These are phyloP conservation scores for Baorangia bicolor DNA, from an alignment of 768 basidiomycete genomes.

Conservation along the genomic window DNA sequence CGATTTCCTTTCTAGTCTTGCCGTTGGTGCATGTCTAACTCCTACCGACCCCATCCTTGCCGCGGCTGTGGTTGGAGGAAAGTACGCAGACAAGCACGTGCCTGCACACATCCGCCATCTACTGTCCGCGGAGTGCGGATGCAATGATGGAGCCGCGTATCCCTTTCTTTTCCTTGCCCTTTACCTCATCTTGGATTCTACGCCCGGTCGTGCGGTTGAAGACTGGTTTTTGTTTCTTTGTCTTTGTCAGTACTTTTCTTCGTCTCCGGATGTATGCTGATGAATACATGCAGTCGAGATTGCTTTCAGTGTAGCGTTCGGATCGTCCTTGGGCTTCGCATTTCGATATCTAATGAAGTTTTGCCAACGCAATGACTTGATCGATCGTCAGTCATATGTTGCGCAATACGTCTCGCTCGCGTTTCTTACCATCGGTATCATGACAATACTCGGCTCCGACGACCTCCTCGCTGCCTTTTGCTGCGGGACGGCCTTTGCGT, in stretches of 20 bases:
- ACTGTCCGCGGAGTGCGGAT: conserved; percentile 77
- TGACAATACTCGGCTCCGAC: conserved; percentile 84
- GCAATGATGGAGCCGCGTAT: conserved; percentile 97
- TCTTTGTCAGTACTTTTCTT: conserved; percentile 62
- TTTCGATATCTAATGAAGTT: conserved; percentile 94
- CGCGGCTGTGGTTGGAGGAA: conserved; percentile 77
- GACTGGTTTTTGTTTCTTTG: conserved; percentile 90
- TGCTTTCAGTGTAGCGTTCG: conserved; percentile 69
- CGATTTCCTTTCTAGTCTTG: conserved; percentile 85
- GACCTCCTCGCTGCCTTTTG: conserved; percentile 93
- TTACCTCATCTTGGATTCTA: conserved; percentile 73
- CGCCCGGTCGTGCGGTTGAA: conserved; percentile 62
- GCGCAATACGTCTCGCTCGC: conserved; percentile 89
- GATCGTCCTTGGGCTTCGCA: conserved; percentile 67
- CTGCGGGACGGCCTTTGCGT: conserved; percentile 94
- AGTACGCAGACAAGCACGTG: conserved; percentile 97
- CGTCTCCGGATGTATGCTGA: conserved; percentile 1
- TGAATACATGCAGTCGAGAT: conserved; percentile 62
- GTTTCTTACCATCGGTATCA: conserved; percentile 80
- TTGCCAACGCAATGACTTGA: conserved; percentile 80
- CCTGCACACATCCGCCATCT: conserved; percentile 74
- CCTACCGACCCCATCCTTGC: conserved; percentile 59
- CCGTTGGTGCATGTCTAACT: conserved; percentile 89
- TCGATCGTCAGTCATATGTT: conserved; percentile 93
- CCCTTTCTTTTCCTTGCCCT: conserved; percentile 90